phyloP scores from a whole-genome alignment of 345 rosid species.

The Bretschneidera sinensis region DNA sequence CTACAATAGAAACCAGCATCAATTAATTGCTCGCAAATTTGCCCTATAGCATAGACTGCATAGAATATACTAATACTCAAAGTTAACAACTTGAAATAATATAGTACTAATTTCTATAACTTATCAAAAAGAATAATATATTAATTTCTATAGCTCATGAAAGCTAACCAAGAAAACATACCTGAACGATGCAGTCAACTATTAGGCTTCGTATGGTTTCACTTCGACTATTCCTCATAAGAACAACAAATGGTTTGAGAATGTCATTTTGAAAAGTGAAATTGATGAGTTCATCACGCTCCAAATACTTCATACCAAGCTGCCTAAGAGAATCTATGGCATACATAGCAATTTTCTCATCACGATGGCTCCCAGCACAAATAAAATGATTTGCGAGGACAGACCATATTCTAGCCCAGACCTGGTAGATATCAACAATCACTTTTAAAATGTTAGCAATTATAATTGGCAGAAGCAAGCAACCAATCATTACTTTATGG shows the following conservation, averaged over 20 bases:
- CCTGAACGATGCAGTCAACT: slow-evolving; percentile 94
- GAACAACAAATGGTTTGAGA: slow-evolving; percentile 89
- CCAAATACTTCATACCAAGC: slow-evolving; percentile 90
- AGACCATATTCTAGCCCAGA: slow-evolving; percentile 94
- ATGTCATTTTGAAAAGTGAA: slow-evolving; percentile 95
- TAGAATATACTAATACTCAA: slow-evolving; percentile 1
- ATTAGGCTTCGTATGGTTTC: slow-evolving; percentile 76
- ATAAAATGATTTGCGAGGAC: slow-evolving; percentile 91
- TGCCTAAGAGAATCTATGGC: slow-evolving; percentile 95
- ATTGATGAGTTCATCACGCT: slow-evolving; percentile 83
- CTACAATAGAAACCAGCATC: slow-evolving; percentile 32
- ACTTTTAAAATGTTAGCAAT: too few relatives aligned
- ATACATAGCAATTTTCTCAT: slow-evolving; percentile 91
- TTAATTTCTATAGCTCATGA: not conserved
- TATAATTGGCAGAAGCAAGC: not conserved
- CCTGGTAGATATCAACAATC: slow-evolving; percentile 41
- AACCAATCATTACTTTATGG: not conserved
- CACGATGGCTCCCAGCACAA: slow-evolving; percentile 87
- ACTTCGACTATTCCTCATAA: slow-evolving; percentile 80
- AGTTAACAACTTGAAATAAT: not conserved
- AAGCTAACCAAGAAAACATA: slow-evolving; percentile 23
- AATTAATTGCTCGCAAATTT: slow-evolving; percentile 11
- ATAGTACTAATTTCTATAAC: too few relatives aligned
- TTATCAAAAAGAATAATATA: too few relatives aligned
- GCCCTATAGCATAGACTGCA: slow-evolving; percentile 1